Evolutionary conservation across 257 asterid genomes (phyloP).

Genomic region (Petrea volubilis): DNA sequence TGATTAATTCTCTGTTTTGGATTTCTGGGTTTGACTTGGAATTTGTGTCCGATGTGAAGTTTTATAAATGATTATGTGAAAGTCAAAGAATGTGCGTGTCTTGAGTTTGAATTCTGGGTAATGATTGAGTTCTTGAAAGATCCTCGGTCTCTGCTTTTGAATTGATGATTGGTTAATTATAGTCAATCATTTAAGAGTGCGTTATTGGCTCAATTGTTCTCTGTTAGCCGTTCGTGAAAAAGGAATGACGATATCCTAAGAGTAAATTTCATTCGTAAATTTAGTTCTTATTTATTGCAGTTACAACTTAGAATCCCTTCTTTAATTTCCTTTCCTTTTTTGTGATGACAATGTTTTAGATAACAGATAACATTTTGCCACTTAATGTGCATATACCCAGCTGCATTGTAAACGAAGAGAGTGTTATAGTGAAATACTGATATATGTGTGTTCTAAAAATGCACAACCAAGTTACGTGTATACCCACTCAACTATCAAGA

Average conservation of each 20-base stretch:
- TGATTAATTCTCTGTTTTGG: neutral
- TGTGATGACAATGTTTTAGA: neutral
- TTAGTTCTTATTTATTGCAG: neutral
- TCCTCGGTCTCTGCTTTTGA: neutral
- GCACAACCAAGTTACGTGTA: too few relatives aligned
- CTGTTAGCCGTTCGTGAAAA: neutral
- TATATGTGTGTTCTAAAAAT: too few relatives aligned
- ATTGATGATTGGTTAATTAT: neutral
- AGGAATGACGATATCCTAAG: too few relatives aligned
- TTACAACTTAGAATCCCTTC: neutral
- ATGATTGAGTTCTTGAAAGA: neutral
- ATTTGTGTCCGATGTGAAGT: constrained; percentile 1
- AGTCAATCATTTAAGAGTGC: neutral
- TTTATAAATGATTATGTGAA: neutral
- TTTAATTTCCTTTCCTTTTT: neutral
- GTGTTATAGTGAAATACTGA: too few relatives aligned
- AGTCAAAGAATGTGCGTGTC: neutral
- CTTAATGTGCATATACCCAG: too few relatives aligned
- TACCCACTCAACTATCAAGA: too few relatives aligned
- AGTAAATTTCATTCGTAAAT: too few relatives aligned
- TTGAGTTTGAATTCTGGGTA: neutral
- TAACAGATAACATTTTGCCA: too few relatives aligned
- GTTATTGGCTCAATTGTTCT: neutral
- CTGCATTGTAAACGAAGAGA: too few relatives aligned
- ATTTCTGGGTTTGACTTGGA: constrained; percentile 14